Conservation (phyloP, 2,329 filamentous ascomycete genomes). For the Aspergillus proliferans region DNA sequence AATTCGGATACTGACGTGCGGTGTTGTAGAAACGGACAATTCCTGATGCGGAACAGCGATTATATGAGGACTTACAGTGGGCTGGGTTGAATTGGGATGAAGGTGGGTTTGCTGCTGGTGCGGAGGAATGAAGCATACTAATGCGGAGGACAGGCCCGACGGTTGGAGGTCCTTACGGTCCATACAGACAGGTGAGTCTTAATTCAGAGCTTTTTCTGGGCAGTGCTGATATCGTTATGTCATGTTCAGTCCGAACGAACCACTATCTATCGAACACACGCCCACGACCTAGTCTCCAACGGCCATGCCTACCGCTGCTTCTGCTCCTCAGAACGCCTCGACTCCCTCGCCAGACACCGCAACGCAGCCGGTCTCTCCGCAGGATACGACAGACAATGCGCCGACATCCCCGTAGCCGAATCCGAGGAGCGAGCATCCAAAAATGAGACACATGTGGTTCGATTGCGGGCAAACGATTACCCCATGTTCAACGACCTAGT, state of each 20-base stretch:
- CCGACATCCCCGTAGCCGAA: constrained; percentile 58
- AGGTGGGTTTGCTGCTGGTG: constrained; percentile 44
- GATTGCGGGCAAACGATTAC: constrained; percentile 63
- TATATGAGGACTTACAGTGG: constrained; percentile 80
- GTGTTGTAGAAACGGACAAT: constrained; percentile 67
- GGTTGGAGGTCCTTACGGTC: constrained; percentile 72
- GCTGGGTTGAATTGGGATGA: constrained; percentile 90
- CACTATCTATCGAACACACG: constrained; percentile 64
- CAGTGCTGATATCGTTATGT: not conserved
- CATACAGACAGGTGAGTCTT: constrained; percentile 68
- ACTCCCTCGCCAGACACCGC: constrained; percentile 58
- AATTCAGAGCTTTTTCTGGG: not conserved
- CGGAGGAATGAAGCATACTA: not conserved
- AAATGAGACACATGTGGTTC: constrained; percentile 68
- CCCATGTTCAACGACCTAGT: constrained; percentile 69
- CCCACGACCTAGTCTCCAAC: constrained; percentile 59
- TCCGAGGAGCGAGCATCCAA: constrained; percentile 63
- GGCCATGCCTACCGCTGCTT: constrained; percentile 90
- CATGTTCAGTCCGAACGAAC: constrained; percentile 67
- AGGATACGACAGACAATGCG: constrained; percentile 69
- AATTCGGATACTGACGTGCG: constrained; percentile 24
- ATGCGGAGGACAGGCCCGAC: constrained; percentile 58
- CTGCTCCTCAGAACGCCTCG: constrained; percentile 67
- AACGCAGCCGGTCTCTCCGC: constrained; percentile 54
- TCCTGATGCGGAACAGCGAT: constrained; percentile 65